Conservation (phyloP, 805 yeast genomes). For the Metschnikowia continentalis region DNA sequence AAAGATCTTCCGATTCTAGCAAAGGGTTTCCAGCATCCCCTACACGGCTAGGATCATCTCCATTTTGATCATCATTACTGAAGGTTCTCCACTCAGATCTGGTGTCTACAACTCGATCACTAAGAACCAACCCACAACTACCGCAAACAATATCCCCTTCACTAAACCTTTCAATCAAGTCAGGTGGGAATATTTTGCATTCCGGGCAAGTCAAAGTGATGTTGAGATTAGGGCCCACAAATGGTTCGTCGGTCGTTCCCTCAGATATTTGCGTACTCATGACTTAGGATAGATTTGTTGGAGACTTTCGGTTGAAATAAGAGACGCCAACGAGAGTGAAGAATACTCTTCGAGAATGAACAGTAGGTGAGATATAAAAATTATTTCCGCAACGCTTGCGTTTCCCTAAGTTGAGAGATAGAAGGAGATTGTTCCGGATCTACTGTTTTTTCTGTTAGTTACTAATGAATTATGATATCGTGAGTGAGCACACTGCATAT, state of each 20-base stretch:
- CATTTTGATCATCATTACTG: conserved; percentile 95
- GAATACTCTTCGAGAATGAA: background rate
- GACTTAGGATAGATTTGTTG: background rate
- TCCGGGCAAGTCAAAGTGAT: conserved; percentile 93
- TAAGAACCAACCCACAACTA: conserved; percentile 87
- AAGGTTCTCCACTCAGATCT: conserved; percentile 99
- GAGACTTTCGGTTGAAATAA: background rate
- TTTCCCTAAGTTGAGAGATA: background rate
- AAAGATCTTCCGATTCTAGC: conserved; percentile 84
- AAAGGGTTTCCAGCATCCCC: conserved; percentile 96
- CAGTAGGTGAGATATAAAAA: background rate
- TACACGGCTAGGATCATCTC: conserved; percentile 98
- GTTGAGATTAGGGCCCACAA: conserved; percentile 75
- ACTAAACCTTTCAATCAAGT: conserved; percentile 87
- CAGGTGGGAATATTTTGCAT: conserved; percentile 94
- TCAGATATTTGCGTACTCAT: conserved; percentile 13
- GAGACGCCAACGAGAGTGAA: background rate
- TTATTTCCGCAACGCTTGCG: background rate
- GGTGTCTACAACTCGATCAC: conserved; percentile 89
- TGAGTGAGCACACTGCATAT: conserved; percentile 2
- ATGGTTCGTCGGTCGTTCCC: conserved; percentile 25
- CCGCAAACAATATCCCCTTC: conserved; percentile 99
- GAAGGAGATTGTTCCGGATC: background rate
- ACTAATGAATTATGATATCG: background rate
- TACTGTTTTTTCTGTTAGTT: background rate